Conservation (phyloP, 371 early-diverging fungal species). For the Rhizopus stolonifer region DNA sequence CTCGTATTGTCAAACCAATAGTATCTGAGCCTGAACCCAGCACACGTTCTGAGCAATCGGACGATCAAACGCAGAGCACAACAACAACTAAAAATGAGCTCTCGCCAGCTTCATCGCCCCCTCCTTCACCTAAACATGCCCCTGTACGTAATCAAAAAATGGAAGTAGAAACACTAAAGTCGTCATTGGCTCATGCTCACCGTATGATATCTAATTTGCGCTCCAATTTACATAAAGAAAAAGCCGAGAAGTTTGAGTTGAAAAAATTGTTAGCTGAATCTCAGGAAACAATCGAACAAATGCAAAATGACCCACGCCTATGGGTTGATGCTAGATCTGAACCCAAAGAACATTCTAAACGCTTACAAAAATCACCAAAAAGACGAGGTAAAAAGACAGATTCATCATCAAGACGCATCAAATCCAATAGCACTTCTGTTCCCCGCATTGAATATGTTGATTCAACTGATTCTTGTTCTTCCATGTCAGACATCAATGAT, state of each 20-base stretch:
- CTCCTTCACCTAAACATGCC: slow-evolving; percentile 28
- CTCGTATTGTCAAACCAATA: slow-evolving; percentile 35
- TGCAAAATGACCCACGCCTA: slow-evolving; percentile 56
- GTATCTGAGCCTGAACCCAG: slow-evolving; percentile 11
- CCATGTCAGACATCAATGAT: slow-evolving; percentile 27
- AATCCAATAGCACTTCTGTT: slow-evolving; percentile 11
- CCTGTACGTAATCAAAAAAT: slow-evolving; percentile 34
- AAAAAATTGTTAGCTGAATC: slow-evolving; percentile 62
- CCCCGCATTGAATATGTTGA: slow-evolving; percentile 3
- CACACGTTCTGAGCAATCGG: slow-evolving; percentile 9
- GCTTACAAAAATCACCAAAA: slow-evolving; percentile 10
- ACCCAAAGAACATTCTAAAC: slow-evolving; percentile 12
- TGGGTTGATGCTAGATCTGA: slow-evolving; percentile 37
- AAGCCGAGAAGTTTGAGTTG: slow-evolving; percentile 62
- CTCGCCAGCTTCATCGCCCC: slow-evolving; percentile 16
- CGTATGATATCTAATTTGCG: slow-evolving; percentile 48
- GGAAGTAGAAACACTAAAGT: slow-evolving; percentile 48
- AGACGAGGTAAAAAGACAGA: slow-evolving; percentile 13
- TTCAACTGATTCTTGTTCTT: slow-evolving; percentile 25
- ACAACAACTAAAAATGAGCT: slow-evolving; percentile 11
- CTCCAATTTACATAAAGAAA: slow-evolving; percentile 45
- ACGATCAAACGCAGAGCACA: slow-evolving; percentile 27
- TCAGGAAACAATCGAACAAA: slow-evolving; percentile 60
- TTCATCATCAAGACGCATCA: background rate
- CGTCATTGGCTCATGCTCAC: slow-evolving; percentile 47